phyloP scores from a whole-genome alignment of 306 rosid genomes.

The Datisca glomerata region DNA sequence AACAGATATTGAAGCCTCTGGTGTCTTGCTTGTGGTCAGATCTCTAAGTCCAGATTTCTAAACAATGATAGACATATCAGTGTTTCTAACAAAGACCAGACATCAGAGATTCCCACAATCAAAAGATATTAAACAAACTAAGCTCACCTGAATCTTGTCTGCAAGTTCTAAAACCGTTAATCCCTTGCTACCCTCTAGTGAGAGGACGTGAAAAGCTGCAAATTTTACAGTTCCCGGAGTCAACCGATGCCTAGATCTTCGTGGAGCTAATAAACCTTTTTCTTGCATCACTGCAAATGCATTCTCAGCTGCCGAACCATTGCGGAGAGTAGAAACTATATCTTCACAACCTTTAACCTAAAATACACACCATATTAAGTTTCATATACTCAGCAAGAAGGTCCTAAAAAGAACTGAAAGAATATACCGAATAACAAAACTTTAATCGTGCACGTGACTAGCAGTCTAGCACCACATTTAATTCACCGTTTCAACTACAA shows the following conservation, averaged over 20 bases:
- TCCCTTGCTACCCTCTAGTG: conserved; percentile 90
- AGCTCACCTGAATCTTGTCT: conserved; percentile 87
- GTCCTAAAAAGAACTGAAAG: too few species aligned
- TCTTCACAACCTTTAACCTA: conserved; percentile 77
- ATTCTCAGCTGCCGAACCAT: conserved; percentile 93
- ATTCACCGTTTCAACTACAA: too few species aligned
- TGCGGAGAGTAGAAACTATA: conserved; percentile 76
- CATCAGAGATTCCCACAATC: conserved; percentile 4
- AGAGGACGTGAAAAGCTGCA: conserved; percentile 97
- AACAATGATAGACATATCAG: conserved; percentile 5
- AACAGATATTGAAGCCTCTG: conserved; percentile 98
- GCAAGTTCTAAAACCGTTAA: conserved; percentile 90
- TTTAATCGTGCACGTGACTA: too few species aligned
- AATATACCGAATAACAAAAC: too few species aligned
- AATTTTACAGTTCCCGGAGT: conserved; percentile 99
- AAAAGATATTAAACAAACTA: conserved; percentile 2
- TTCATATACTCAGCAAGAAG: neutral
- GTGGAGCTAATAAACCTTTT: conserved; percentile 80
- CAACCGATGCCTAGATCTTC: conserved; percentile 89
- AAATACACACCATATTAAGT: conserved; percentile 15
- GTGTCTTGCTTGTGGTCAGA: conserved; percentile 94
- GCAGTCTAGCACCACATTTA: too few species aligned
- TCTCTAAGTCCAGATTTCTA: conserved; percentile 99
- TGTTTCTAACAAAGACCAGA: conserved; percentile 4
- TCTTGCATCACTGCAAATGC: conserved; percentile 95